Evolutionary conservation across 345 rosid genomes (phyloP), one percentile per base, ranked within the genome.

Genomic region (Erucastrum elatum): DNA sequence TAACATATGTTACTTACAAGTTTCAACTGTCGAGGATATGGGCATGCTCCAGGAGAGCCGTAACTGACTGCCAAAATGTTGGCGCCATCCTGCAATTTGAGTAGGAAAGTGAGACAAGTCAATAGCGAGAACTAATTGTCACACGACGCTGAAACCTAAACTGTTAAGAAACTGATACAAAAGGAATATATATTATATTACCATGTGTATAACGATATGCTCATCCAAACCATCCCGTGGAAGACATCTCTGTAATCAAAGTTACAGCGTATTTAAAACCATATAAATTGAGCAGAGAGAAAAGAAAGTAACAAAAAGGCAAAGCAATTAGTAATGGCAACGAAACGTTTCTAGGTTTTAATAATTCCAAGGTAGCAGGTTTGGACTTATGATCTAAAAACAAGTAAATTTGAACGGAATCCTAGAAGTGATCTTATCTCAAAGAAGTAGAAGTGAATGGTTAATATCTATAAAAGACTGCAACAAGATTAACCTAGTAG

Each of bases 51-150:
- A 58, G 65, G 75, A 71, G 65, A 34, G 75, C 75, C 75, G 15
- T 71, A 71, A 71, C 75, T 71, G 25, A 71, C 75, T 11, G 75
- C 75, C 75, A 71, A 58, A 58, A 71, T 56, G 75, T 71, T 71
- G 65, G 65, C 75, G 56, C 75, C 75, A 56, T 71, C 75, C 75
- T 71, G 75, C 12, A 34, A 35, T 71, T 71, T 21, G 64, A 55
- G 60, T 34, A 58, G 21, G 34, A 58, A 17, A 17, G 25, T 34
- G 74, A 12, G 26, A 70, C 2, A 21, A 71, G 75, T 58, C 1
- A 58, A 71, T 3, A 56, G 49, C 17, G 4, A 55, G 64, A n/a
- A 33, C 13, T 49, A 49, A 49, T 49, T 49, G 56, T 3, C 35
- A 55, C 30, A 70, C 6, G 4, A 51, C 53, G n/a, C 27, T 68